phyloP scores from a whole-genome alignment of 2,329 filamentous ascomycete species.

The Orbilia brochopaga region DNA sequence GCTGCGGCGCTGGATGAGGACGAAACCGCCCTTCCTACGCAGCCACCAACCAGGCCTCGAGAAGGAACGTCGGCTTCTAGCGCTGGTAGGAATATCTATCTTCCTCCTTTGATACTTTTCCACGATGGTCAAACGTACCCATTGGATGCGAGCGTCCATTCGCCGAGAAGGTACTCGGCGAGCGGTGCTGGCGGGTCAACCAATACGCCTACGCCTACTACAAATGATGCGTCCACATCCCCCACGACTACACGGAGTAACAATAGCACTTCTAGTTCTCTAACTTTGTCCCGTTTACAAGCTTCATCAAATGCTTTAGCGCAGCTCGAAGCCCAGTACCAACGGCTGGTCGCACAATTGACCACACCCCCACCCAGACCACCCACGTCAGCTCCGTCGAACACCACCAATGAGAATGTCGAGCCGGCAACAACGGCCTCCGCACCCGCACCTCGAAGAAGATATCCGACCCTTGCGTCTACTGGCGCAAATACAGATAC shows the following conservation, averaged over 20 bases:
- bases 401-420: conserved; percentile 21
- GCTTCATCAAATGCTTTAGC: conserved; percentile 45
- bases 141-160: conserved; percentile 18
- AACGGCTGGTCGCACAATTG: conserved; percentile 43
- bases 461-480: conserved; percentile 47
- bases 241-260: conserved; percentile 18
- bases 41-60: conserved; percentile 36
- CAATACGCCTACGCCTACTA: conserved; percentile 9
- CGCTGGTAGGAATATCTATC: conserved; percentile 36
- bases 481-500: conserved; percentile 48
- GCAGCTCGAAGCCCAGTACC: conserved; percentile 49
- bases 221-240: conserved; percentile 30
- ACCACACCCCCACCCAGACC: conserved; percentile 45
- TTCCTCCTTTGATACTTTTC: conserved; percentile 39
- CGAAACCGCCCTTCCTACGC: conserved; percentile 45
- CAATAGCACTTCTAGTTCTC: conserved; percentile 39
- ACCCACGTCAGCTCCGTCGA: conserved; percentile 39
- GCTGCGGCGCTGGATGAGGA: conserved; percentile 45
- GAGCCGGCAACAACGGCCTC: conserved; percentile 25
- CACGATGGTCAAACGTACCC: conserved; percentile 35
- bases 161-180: conserved; percentile 27
- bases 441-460: conserved; percentile 33
- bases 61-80: conserved; percentile 45
- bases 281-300: conserved; percentile 45
- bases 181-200: conserved; percentile 13